Conservation (phyloP, 2,329 filamentous ascomycete species). For the Colletotrichum incanum region DNA sequence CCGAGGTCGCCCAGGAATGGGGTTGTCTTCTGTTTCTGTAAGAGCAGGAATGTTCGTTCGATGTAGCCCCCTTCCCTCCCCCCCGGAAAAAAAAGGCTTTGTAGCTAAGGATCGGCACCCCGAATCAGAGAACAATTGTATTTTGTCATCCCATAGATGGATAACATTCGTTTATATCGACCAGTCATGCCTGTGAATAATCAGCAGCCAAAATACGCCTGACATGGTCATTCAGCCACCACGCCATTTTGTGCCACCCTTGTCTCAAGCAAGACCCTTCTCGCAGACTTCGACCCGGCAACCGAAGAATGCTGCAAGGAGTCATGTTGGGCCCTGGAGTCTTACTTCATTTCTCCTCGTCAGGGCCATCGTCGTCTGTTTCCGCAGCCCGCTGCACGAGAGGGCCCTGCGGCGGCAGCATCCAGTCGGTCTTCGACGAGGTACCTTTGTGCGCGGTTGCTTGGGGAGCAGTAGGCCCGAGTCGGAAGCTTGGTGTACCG, state of each 20-base stretch:
- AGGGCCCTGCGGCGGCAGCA: background rate
- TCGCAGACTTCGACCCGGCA: constrained; percentile 33
- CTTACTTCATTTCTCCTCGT: constrained; percentile 17
- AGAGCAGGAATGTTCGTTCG: constrained; percentile 17
- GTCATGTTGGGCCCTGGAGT: constrained; percentile 36
- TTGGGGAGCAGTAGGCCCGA: constrained; percentile 5
- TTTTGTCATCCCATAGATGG: constrained; percentile 11
- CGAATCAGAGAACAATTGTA: constrained; percentile 9
- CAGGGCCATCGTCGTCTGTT: constrained; percentile 4
- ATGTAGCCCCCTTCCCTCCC: background rate
- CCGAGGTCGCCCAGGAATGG: constrained; percentile 30
- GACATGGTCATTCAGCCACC: constrained; percentile 23
- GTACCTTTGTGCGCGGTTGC: constrained; percentile 10
- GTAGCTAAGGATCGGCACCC: constrained; percentile 14
- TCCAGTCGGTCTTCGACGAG: background rate
- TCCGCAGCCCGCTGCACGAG: background rate
- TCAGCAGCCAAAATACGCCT: background rate
- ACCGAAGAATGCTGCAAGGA: constrained; percentile 39
- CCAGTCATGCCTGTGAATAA: constrained; percentile 5
- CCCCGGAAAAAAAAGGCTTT: constrained; percentile 1
- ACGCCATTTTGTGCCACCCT: constrained; percentile 35
- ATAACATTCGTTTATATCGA: constrained; percentile 11
- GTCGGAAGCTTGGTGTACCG: constrained; percentile 26
- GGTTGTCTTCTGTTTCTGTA: constrained; percentile 21
- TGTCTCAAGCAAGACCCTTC: constrained; percentile 40